phyloP scores from a whole-genome alignment of 2,329 filamentous ascomycete species.

The Fusarium sp. region DNA sequence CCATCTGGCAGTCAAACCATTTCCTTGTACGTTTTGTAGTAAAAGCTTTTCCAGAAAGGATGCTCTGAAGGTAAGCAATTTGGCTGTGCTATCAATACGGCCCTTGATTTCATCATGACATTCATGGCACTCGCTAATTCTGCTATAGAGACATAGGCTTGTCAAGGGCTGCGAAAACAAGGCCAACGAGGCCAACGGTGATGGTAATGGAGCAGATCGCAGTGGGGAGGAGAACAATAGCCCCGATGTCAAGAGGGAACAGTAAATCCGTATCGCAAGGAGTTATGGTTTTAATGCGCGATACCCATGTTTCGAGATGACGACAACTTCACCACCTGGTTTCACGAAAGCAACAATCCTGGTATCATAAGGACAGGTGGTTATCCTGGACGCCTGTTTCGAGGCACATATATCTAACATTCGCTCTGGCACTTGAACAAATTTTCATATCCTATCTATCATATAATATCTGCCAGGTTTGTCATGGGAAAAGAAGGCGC shows the following conservation, averaged over 20 bases:
- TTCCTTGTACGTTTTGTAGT: constrained; percentile 89
- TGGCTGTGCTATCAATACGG: neutral
- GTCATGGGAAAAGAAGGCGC: constrained; percentile 29
- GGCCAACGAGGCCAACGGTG: constrained; percentile 43
- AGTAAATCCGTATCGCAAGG: constrained; percentile 19
- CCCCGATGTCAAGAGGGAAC: constrained; percentile 41
- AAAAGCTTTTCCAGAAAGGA: constrained; percentile 98
- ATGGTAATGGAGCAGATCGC: constrained; percentile 38
- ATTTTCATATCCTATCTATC: constrained; percentile 21
- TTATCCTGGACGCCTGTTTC: constrained; percentile 3
- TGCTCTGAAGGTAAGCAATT: constrained; percentile 83
- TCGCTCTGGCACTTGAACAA: constrained; percentile 7
- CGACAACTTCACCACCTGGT: constrained; percentile 10
- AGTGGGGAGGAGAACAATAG: constrained; percentile 43
- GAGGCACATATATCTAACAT: constrained; percentile 4
- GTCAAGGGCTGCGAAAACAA: constrained; percentile 71
- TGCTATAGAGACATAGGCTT: constrained; percentile 66
- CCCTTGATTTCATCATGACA: neutral
- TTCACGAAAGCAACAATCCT: neutral
- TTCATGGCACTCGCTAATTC: constrained; percentile 28
- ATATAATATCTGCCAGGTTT: constrained; percentile 32
- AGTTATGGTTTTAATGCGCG: constrained; percentile 13
- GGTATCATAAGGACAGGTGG: neutral
- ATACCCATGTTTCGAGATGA: constrained; percentile 30
- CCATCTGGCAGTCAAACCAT: constrained; percentile 94